Conservation (phyloP, 75 land plant species). For the Picea sitchensis region DNA sequence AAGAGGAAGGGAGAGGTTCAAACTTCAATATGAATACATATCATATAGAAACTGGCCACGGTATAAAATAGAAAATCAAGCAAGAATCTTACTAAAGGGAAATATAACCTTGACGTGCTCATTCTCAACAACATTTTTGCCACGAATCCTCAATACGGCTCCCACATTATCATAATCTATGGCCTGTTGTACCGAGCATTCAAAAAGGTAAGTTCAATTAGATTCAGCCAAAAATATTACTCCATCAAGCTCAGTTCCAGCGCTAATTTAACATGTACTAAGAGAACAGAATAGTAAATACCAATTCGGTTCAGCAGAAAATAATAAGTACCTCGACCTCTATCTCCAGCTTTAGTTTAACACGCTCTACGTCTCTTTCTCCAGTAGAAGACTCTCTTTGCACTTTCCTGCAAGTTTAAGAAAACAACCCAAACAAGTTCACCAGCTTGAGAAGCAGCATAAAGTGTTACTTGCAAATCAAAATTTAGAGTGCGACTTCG, state of each 20-base stretch:
- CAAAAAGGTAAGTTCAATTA: neutral
- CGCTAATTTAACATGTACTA: neutral
- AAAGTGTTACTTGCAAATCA: neutral
- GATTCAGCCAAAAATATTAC: too few relatives aligned
- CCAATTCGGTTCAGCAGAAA: slow-evolving; percentile 1
- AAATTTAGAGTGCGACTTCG: too few relatives aligned
- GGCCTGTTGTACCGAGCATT: slow-evolving; percentile 20
- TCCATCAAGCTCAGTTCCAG: too few relatives aligned
- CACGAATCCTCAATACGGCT: slow-evolving; percentile 76
- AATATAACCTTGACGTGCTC: slow-evolving; percentile 78
- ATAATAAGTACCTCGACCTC: slow-evolving; percentile 61
- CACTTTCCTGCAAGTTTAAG: slow-evolving; percentile 61
- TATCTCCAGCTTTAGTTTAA: slow-evolving; percentile 77
- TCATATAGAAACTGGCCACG: neutral
- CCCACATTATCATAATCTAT: slow-evolving; percentile 88
- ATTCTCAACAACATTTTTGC: slow-evolving; percentile 80
- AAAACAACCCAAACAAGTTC: neutral
- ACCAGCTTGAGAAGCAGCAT: neutral
- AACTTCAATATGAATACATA: neutral
- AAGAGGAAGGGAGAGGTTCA: neutral
- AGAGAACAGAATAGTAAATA: slow-evolving; percentile 3
- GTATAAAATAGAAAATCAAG: neutral
- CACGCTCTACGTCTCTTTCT: slow-evolving; percentile 81
- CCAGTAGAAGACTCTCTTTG: slow-evolving; percentile 72
- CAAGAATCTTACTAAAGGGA: neutral